A percentile compares a stretch with the other conserved stretches of the same genome.
Evolutionary conservation across 257 asterid species (phyloP).

Genomic region (Echites panduratus): DNA sequence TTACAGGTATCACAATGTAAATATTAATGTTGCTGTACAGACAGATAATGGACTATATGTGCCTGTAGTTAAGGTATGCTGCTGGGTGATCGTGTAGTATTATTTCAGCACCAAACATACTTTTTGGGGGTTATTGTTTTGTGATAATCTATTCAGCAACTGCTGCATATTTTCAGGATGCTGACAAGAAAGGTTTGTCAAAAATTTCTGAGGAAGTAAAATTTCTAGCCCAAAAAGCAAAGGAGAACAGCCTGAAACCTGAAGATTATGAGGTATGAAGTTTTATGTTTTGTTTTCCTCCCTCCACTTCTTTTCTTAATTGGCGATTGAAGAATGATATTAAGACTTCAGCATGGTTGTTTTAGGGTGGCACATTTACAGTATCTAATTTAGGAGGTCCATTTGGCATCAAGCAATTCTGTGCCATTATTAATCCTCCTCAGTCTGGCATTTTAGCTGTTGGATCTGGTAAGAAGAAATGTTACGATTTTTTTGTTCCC

Average conservation of each 20-base stretch:
- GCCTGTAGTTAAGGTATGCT: slow-evolving; percentile 72
- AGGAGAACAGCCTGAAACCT: slow-evolving; percentile 82
- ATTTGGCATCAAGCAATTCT: slow-evolving; percentile 92
- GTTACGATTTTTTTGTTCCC: background rate
- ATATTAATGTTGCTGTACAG: slow-evolving; percentile 94
- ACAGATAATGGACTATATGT: slow-evolving; percentile 88
- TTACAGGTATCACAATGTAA: slow-evolving; percentile 73
- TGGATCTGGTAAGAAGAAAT: slow-evolving; percentile 63
- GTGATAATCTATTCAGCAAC: slow-evolving; percentile 15
- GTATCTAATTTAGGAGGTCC: slow-evolving; percentile 95
- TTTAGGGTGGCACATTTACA: slow-evolving; percentile 95
- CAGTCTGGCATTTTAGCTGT: slow-evolving; percentile 94
- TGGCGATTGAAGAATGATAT: background rate
- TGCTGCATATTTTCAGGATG: slow-evolving; percentile 53
- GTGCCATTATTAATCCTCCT: slow-evolving; percentile 97
- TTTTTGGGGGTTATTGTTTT: background rate
- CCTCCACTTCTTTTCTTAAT: background rate
- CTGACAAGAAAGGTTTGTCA: slow-evolving; percentile 92
- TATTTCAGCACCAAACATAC: background rate
- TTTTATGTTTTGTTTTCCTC: background rate
- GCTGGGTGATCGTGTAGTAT: slow-evolving; percentile 4
- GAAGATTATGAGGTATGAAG: slow-evolving; percentile 78
- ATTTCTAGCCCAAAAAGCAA: slow-evolving; percentile 75
- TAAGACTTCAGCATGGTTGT: slow-evolving; percentile 11
- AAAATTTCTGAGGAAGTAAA: slow-evolving; percentile 83